Conservation (phyloP, 257 asterid genomes). For the Marsdenia floribunda region DNA sequence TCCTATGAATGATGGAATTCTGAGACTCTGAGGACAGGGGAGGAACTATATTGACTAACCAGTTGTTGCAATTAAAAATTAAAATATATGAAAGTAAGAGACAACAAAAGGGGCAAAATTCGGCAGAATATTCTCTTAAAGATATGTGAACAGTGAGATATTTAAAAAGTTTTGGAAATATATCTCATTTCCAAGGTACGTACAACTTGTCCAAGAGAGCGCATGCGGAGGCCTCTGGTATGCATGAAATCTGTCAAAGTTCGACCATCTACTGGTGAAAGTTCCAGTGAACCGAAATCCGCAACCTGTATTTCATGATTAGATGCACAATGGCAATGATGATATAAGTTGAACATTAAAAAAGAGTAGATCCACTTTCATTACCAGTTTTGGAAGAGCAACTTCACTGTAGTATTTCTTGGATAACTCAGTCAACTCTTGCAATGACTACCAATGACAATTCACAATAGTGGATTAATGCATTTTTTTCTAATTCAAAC, state of each 20-base stretch:
- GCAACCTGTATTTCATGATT: slow-evolving; percentile 63
- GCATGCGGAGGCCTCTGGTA: slow-evolving; percentile 98
- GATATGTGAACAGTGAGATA: background rate
- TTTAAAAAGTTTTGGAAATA: slow-evolving; percentile 5
- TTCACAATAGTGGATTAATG: slow-evolving; percentile 24
- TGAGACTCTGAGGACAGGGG: background rate
- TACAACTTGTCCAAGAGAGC: slow-evolving; percentile 97
- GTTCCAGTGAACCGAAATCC: slow-evolving; percentile 98
- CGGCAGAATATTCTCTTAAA: background rate
- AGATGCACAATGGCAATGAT: slow-evolving; percentile 11
- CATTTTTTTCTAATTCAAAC: slow-evolving; percentile 9
- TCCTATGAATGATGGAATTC: background rate
- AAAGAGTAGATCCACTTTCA: background rate
- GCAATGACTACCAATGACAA: slow-evolving; percentile 56
- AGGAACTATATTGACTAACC: background rate
- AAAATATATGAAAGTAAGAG: background rate
- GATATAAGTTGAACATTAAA: slow-evolving; percentile 10
- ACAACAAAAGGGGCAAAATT: background rate
- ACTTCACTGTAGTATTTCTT: slow-evolving; percentile 73
- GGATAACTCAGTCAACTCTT: slow-evolving; percentile 67
- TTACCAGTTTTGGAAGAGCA: slow-evolving; percentile 96
- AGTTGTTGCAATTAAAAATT: background rate
- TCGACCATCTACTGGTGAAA: slow-evolving; percentile 97
- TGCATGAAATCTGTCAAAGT: slow-evolving; percentile 99
- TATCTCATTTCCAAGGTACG: slow-evolving; percentile 28